Percentiles rank a stretch among this genome's conserved stretches.
Evolutionary conservation across 1,284 basidiomycete genomes (phyloP).

Genomic region (Phenoliferia sp.): DNA sequence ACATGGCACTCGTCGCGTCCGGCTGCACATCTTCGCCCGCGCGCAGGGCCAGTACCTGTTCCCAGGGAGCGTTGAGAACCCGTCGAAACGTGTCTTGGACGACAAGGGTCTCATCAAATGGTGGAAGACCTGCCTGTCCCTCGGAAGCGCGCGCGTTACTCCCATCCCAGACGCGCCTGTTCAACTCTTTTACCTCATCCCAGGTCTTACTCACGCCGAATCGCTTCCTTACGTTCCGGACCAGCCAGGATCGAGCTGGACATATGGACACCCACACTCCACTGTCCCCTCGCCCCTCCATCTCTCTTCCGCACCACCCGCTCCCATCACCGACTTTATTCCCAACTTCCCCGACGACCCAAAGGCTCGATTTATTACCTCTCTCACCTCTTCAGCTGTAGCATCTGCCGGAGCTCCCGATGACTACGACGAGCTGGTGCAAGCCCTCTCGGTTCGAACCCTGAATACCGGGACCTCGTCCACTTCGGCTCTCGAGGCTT

Average conservation of each 20-base stretch:
- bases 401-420: conserved; percentile 57
- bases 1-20: conserved; percentile 61
- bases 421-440: conserved; percentile 48
- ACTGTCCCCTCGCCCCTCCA: conserved; percentile 57
- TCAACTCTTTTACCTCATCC: conserved; percentile 59
- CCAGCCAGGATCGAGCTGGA: conserved; percentile 49
- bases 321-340: conserved; percentile 64
- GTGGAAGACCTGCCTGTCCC: conserved; percentile 76
- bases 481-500: conserved; percentile 3
- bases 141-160: conserved; percentile 45
- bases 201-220: conserved; percentile 66
- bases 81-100: conserved; percentile 67
- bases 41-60: conserved; percentile 91
- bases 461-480: conserved; percentile 42
- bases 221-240: conserved; percentile 56
- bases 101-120: conserved; percentile 81
- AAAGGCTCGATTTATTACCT: conserved; percentile 83
- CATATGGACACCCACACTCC: conserved; percentile 68
- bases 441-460: conserved; percentile 55
- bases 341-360: conserved; percentile 90
- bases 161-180: conserved; percentile 26
- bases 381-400: conserved; percentile 54
- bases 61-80: conserved; percentile 74
- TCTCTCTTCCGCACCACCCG: conserved; percentile 36
- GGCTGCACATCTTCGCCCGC: conserved; percentile 86